Evolutionary conservation across 129 eudicot genomes (phyloP).

Genomic region (Solidago caesia): DNA sequence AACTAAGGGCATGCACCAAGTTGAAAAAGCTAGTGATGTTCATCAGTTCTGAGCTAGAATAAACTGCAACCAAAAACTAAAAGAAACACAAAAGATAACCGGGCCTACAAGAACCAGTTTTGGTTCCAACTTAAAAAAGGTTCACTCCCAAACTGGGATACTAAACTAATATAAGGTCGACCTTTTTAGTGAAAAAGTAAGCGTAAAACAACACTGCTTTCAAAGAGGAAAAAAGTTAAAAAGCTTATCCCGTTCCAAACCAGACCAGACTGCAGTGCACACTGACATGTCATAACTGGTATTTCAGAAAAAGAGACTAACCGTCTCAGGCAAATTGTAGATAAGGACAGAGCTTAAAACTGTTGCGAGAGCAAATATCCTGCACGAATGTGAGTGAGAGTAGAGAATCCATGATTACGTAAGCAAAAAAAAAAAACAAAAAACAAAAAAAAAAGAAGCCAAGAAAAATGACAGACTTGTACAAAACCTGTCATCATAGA

Average conservation of each 20-base stretch:
- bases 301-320: conserved; percentile 30
- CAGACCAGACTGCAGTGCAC: too few relatives aligned
- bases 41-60: neutral
- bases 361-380: conserved; percentile 97
- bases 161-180: too few relatives aligned
- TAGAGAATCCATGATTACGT: conserved; percentile 8
- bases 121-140: too few relatives aligned
- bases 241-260: too few relatives aligned
- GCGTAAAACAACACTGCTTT: too few relatives aligned
- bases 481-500: conserved; percentile 90
- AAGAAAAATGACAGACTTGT: conserved; percentile 1
- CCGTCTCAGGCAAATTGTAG: conserved; percentile 98
- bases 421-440: conserved; percentile 4
- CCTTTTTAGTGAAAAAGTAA: too few relatives aligned
- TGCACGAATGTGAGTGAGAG: conserved; percentile 31
- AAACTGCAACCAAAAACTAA: neutral
- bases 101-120: too few relatives aligned
- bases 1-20: conserved; percentile 14
- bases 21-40: neutral
- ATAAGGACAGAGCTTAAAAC: conserved; percentile 95
- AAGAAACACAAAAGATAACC: neutral
- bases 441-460: neutral
- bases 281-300: too few relatives aligned
- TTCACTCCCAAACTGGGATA: too few relatives aligned
- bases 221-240: too few relatives aligned